Base-by-base conservation (phyloP, 805 yeast species). In the Yarrowia divulgata region DNA sequence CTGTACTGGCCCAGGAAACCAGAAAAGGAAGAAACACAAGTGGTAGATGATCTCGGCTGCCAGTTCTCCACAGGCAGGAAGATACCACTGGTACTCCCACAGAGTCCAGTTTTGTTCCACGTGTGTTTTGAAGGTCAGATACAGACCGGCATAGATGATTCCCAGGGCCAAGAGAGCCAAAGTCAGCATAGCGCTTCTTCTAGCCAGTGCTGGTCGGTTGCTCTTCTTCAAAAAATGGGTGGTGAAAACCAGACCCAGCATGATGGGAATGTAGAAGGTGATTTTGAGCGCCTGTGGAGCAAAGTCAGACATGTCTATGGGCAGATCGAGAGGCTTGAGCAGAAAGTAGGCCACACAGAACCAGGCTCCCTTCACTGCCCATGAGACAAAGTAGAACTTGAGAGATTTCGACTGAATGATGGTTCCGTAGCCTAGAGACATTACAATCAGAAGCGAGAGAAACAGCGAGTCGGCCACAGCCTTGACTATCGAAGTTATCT, bases 221-320 rank as follows among this genome's bases (percentile, higher is more conserved):
- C 45, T 54, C 7, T 39, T 54, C 10, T 19, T 23, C 19, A 54
- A 45, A 23, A 39, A 39, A 16, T 23, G 60, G 6, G 60, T 54
- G 0, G 60, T 39, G 19, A 54, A 37, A 3, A 54, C 45, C 6
- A 54, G 34, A 14, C 60, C 60, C 34, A 39, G 43, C 60, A 54
- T 54, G 46, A 54, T 54, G 60, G 60, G 60, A 10, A 54, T 39
- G 60, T 54, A 54, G 10, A 54, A 54, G 45, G 60, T 54, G 60
- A 54, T 54, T 16, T 54, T 54, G 45, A 54, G 60, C 4, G 45
- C 60, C 16, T 54, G 35, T 6, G 60, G 60, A 7, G 45, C 18
- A 32, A 54, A 54, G 5, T 54, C 60, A 7, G 60, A 54, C 43
- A 54, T 18, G 45, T 54, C 60, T 8, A 54, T 54, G 45, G 60